Evolutionary conservation across 2,329 filamentous ascomycete genomes (phyloP), one percentile per base, ranked within the genome.

Genomic region (Trichoderma pleuroti): DNA sequence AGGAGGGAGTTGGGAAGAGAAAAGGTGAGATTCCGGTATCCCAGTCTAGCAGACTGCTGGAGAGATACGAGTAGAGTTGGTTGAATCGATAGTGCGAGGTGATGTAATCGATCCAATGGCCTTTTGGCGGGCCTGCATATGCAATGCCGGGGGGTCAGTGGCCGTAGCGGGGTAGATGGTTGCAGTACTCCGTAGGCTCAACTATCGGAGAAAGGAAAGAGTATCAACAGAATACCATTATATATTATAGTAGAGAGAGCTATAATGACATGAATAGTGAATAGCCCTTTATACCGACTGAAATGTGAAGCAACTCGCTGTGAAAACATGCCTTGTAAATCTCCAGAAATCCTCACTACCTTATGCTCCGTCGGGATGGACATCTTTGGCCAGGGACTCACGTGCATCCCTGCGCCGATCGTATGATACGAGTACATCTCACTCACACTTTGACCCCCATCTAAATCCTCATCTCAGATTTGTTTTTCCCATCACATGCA

Each of bases 81-180:
- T 52, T 24, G 28, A 52, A 60, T 72, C 68, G 68, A 60, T 72
- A 65, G 65, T 56, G 65, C 67, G 65, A 69, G 73, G 76, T 78
- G 77, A 77, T 77, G 75, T 77, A 76, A 78, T 79, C n/a, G 68
- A 76, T 24, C 46, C n/a, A 49, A 78, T 78, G 12, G 67, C 54
- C 67, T 70, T 70, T 36, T 14, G 39, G 46, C 28, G 54, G 60
- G 28, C 42, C n/a, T n/a, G 39, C 28, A 46, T 73, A 74, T 76
- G 76, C 73, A 71, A 59, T 68, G n/a, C 30, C n/a, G 32, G n/a
- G 46, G 54, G 16, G 32, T 12, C 28, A 3, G 54, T 68, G 56
- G 30, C 26, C 39, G 16, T 74, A 77, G 34, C 72, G 76, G 66
- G 68, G 66, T 39, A 21, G 46, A 36, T 28, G 30, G 28, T 14